These are phyloP conservation scores for barrel medic (Medicago truncatula) DNA, from an alignment of 306 rosid genomes.

Conservation along the genomic window DNA sequence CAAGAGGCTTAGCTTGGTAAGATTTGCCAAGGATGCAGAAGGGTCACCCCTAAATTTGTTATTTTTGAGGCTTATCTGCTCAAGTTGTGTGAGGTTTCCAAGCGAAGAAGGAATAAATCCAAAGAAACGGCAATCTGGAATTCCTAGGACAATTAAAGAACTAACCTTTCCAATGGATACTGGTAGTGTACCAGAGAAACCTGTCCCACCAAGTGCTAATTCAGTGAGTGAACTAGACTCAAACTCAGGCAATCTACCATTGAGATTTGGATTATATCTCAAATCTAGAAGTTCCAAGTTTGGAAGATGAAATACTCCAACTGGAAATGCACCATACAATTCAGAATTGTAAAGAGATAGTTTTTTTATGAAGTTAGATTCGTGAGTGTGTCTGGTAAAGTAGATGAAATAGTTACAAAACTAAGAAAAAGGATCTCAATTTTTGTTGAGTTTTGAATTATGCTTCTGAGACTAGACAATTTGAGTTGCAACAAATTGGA, in stretches of 20 bases:
- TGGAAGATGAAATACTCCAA: slow-evolving; percentile 39
- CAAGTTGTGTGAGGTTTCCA: slow-evolving; percentile 28
- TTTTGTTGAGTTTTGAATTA: slow-evolving; percentile 37
- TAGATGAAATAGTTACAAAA: slow-evolving; percentile 14
- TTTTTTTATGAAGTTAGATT: slow-evolving; percentile 26
- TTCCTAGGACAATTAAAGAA: not conserved
- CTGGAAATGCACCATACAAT: slow-evolving; percentile 40
- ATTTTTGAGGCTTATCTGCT: accelerated
- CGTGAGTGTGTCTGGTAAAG: slow-evolving; percentile 39
- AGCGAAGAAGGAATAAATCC: slow-evolving; percentile 50
- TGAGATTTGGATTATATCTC: not conserved
- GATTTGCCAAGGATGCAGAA: slow-evolving; percentile 27
- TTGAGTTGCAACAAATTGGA: slow-evolving; percentile 8
- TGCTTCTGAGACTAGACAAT: slow-evolving; percentile 22
- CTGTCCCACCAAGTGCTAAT: not conserved
- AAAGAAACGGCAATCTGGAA: not conserved
- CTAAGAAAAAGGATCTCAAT: not conserved
- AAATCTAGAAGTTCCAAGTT: slow-evolving; percentile 1
- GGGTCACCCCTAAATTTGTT: slow-evolving; percentile 6
- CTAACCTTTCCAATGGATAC: slow-evolving; percentile 41
- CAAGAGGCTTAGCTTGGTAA: slow-evolving; percentile 7
- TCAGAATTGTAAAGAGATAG: not conserved
- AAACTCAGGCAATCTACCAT: slow-evolving; percentile 46
- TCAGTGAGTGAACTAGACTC: not conserved
- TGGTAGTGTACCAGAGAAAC: slow-evolving; percentile 46